Conservation (phyloP, 768 basidiomycete genomes). For the Tricholoma matsutake region DNA sequence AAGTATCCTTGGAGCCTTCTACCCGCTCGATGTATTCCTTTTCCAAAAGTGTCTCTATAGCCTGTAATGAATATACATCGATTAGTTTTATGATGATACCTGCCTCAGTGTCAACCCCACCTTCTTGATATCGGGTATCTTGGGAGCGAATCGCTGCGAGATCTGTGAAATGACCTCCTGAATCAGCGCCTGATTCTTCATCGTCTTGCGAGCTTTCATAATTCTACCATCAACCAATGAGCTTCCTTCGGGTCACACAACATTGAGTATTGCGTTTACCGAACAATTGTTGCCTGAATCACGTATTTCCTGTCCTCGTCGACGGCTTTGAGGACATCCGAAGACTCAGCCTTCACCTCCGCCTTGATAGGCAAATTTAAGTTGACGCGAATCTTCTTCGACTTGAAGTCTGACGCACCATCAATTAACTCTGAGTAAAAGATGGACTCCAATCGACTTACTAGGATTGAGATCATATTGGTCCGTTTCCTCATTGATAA, state of each 20-base stretch:
- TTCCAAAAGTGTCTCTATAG: constrained; percentile 91
- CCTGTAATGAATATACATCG: constrained; percentile 40
- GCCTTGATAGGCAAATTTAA: constrained; percentile 93
- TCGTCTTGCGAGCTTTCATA: constrained; percentile 94
- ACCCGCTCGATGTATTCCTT: constrained; percentile 98
- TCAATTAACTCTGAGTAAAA: constrained; percentile 2
- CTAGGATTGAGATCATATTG: constrained; percentile 91
- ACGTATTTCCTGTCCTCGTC: constrained; percentile 98
- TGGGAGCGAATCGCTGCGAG: constrained; percentile 85
- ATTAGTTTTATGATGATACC: not conserved
- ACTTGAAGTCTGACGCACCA: constrained; percentile 70
- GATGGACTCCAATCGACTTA: constrained; percentile 20
- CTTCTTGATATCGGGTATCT: constrained; percentile 98
- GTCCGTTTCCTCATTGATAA: constrained; percentile 85
- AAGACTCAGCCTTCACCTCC: constrained; percentile 89
- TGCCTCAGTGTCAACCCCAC: constrained; percentile 33
- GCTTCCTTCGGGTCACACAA: not conserved
- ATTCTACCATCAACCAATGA: constrained; percentile 47
- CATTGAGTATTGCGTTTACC: constrained; percentile 35
- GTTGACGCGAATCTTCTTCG: constrained; percentile 94
- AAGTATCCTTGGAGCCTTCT: constrained; percentile 88
- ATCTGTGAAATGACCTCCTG: constrained; percentile 91
- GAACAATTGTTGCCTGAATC: constrained; percentile 93
- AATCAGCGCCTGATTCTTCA: constrained; percentile 91
- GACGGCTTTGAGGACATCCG: constrained; percentile 91